phyloP scores from a whole-genome alignment of 768 basidiomycete species.

The Collybiopsis confluens region DNA sequence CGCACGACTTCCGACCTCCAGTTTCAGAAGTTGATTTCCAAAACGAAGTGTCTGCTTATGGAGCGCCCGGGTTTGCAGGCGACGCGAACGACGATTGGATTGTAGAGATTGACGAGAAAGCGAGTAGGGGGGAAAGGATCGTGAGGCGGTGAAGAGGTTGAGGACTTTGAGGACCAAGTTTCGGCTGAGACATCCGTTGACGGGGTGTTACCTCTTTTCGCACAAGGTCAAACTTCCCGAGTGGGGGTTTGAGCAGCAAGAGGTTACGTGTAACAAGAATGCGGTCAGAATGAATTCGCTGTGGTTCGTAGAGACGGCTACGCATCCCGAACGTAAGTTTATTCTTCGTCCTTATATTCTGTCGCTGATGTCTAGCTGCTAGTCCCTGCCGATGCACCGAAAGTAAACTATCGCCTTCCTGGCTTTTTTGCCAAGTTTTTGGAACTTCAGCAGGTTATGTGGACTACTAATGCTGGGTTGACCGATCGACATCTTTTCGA shows the following conservation, averaged over 20 bases:
- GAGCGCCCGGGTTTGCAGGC: constrained; percentile 77
- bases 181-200: constrained; percentile 76
- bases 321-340: constrained; percentile 66
- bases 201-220: constrained; percentile 95
- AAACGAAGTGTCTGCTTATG: constrained; percentile 96
- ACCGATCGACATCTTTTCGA: constrained; percentile 95
- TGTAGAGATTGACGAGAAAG: constrained; percentile 77
- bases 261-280: constrained; percentile 99
- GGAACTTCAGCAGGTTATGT: constrained; percentile 93
- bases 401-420: constrained; percentile 88
- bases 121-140: constrained; percentile 48
- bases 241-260: constrained; percentile 98
- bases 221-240: constrained; percentile 98
- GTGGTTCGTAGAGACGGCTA: constrained; percentile 91
- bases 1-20: constrained; percentile 91
- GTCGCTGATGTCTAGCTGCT: constrained; percentile 2
- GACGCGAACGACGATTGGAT: constrained; percentile 94
- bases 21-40: constrained; percentile 98
- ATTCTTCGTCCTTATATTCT: constrained; percentile 29
- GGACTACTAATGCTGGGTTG: constrained; percentile 92
- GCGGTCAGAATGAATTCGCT: constrained; percentile 84
- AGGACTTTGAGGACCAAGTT: constrained; percentile 81
- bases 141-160: constrained; percentile 63
- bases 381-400: constrained; percentile 72
- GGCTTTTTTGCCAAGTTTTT: constrained; percentile 88